Conservation (phyloP, 1,284 basidiomycete genomes). For the Melampsora larici-populina region DNA sequence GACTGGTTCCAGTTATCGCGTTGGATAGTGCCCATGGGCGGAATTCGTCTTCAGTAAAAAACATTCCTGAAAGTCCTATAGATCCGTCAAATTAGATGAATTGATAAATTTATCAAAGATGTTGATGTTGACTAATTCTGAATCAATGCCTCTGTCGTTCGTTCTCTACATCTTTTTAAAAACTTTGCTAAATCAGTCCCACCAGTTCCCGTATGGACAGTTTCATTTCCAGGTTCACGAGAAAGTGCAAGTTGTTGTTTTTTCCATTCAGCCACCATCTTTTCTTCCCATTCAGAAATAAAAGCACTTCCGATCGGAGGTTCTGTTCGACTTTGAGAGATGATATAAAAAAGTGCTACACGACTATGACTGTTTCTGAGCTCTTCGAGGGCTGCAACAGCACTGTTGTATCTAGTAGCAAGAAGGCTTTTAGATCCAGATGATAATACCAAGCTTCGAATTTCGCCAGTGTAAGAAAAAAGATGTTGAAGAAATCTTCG, state of each 20-base stretch:
- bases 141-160: conserved; percentile 58
- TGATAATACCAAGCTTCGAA: not conserved
- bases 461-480: conserved; percentile 47
- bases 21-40: too few species aligned
- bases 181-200: conserved; percentile 78
- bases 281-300: not conserved
- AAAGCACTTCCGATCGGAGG: not conserved
- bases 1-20: too few species aligned
- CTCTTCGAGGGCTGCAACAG: not conserved
- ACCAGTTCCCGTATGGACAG: conserved; percentile 70
- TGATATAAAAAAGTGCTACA: not conserved
- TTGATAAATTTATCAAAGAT: too few species aligned
- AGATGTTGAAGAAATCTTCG: conserved; percentile 82
- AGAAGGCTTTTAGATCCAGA: conserved; percentile 59
- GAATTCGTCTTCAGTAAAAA: too few species aligned
- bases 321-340: conserved; percentile 4
- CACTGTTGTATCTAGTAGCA: conserved; percentile 51
- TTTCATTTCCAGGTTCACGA: conserved; percentile 48
- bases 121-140: not conserved
- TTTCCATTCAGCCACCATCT: conserved; percentile 58
- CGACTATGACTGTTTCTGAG: not conserved
- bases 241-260: conserved; percentile 54
- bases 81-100: too few species aligned
- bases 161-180: conserved; percentile 72
- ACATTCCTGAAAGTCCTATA: too few species aligned